These are phyloP conservation scores for Ambrosia trifida DNA, from an alignment of 129 eudicot species.

Conservation along the genomic window DNA sequence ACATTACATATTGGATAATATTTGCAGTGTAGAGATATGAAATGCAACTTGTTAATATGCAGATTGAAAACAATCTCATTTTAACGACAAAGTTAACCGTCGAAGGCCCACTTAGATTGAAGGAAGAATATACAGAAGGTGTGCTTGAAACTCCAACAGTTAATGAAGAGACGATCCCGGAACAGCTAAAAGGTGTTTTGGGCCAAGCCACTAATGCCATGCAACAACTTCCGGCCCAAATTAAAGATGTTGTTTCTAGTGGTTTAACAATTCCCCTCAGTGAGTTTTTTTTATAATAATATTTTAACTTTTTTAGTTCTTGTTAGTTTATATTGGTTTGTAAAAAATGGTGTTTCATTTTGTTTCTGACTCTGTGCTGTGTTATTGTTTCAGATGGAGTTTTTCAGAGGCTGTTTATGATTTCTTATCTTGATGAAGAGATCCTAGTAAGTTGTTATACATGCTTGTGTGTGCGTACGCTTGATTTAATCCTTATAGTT, in stretches of 20 bases:
- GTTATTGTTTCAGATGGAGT: conserved; percentile 52
- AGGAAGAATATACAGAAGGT: conserved; percentile 80
- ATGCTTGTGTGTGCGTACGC: not conserved
- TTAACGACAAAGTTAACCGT: conserved; percentile 64
- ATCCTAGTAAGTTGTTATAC: conserved; percentile 59
- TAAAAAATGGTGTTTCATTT: not conserved
- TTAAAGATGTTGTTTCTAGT: conserved; percentile 56
- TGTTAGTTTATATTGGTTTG: conserved; percentile 6
- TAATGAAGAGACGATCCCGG: conserved; percentile 65
- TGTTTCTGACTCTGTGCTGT: conserved; percentile 1
- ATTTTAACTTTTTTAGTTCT: not conserved
- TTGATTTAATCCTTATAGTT: not conserved
- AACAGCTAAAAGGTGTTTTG: conserved; percentile 64
- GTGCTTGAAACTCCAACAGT: conserved; percentile 65
- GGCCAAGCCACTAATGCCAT: conserved; percentile 68
- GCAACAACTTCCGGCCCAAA: conserved; percentile 79
- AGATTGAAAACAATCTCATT: conserved; percentile 72
- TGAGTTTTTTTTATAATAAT: conserved; percentile 31
- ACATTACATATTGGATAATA: not conserved
- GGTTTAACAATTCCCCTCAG: conserved; percentile 77
- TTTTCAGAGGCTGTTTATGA: conserved; percentile 73
- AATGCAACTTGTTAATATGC: conserved; percentile 39
- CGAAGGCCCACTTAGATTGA: conserved; percentile 89
- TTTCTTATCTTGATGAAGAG: conserved; percentile 93
- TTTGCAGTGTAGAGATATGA: conserved; percentile 7